A percentile compares a stretch with the other conserved stretches of the same genome.
phyloP scores from a whole-genome alignment of 305 asterid genomes.

The Nicotiana rustica region DNA sequence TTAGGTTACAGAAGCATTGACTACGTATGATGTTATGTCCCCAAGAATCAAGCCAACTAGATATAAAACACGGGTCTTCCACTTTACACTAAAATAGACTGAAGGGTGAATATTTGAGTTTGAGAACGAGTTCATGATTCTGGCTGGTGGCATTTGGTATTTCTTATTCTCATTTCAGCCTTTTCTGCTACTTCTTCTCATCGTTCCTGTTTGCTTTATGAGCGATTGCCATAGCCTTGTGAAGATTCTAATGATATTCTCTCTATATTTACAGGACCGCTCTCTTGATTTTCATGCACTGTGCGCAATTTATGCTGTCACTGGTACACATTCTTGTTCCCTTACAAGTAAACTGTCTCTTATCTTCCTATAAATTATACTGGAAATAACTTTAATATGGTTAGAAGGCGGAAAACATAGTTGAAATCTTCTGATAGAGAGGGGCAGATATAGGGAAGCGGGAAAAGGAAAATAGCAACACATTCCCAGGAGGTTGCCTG shows the following conservation, averaged over 20 bases:
- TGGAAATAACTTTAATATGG: not conserved
- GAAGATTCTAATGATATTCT: conserved; percentile 37
- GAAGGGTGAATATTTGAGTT: conserved; percentile 6
- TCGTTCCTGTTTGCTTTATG: not conserved
- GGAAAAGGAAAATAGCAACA: not conserved
- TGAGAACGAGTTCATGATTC: not conserved
- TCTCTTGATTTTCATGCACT: conserved; percentile 87
- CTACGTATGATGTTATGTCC: not conserved
- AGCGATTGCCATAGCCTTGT: not conserved
- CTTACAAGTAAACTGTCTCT: conserved; percentile 28
- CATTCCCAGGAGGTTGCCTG: not conserved
- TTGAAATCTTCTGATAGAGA: conserved; percentile 25
- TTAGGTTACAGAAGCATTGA: not conserved
- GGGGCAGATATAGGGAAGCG: conserved; percentile 14
- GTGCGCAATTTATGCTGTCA: conserved; percentile 92
- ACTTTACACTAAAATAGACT: conserved; percentile 2
- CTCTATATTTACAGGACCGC: conserved; percentile 70
- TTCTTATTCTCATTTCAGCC: conserved; percentile 19
- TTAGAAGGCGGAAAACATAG: conserved; percentile 28
- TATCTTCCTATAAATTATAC: conserved; percentile 28
- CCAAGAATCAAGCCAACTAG: conserved; percentile 28
- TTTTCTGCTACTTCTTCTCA: conserved; percentile 12
- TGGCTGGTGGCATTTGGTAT: conserved; percentile 12
- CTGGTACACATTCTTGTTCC: conserved; percentile 61
- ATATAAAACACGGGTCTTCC: not conserved